Conservation (phyloP, 371 early-diverging fungal species). For the Mucor sp. region DNA sequence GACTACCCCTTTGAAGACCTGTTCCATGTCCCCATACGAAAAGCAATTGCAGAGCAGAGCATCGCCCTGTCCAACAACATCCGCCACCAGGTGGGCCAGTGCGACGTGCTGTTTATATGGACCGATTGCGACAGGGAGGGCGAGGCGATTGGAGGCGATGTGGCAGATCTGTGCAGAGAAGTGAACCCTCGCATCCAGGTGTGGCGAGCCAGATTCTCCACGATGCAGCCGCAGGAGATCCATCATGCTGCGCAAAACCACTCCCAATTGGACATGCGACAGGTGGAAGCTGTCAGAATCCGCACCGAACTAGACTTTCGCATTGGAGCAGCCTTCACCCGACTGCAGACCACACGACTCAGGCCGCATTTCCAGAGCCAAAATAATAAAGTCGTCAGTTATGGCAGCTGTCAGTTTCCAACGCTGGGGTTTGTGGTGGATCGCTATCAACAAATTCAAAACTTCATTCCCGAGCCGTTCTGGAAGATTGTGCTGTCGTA, state of each 20-base stretch:
- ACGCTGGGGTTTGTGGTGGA: slow-evolving; percentile 99
- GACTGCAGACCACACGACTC: slow-evolving; percentile 88
- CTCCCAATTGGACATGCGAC: slow-evolving; percentile 67
- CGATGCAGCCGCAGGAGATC: slow-evolving; percentile 82
- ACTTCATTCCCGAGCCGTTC: slow-evolving; percentile 91
- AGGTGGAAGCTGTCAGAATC: slow-evolving; percentile 91
- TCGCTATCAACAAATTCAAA: slow-evolving; percentile 73
- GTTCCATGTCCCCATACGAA: slow-evolving; percentile 50
- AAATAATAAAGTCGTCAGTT: slow-evolving; percentile 72
- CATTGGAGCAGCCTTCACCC: slow-evolving; percentile 96
- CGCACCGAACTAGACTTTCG: slow-evolving; percentile 96
- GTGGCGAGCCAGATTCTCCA: slow-evolving; percentile 81
- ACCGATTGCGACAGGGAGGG: slow-evolving; percentile 99
- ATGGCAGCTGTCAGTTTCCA: slow-evolving; percentile 99
- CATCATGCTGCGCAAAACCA: slow-evolving; percentile 81
- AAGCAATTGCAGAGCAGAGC: slow-evolving; percentile 31
- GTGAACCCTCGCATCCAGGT: slow-evolving; percentile 70
- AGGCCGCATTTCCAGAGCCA: slow-evolving; percentile 19
- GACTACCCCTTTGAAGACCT: slow-evolving; percentile 55
- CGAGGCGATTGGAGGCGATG: slow-evolving; percentile 96
- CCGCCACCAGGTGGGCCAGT: slow-evolving; percentile 55
- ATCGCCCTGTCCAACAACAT: slow-evolving; percentile 70
- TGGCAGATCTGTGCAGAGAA: slow-evolving; percentile 67
- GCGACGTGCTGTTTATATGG: slow-evolving; percentile 93
- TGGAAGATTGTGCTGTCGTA: slow-evolving; percentile 87